These are phyloP conservation scores for Pseudogymnoascus sp. DNA, from an alignment of 2,329 filamentous ascomycete genomes.

Conservation along the genomic window DNA sequence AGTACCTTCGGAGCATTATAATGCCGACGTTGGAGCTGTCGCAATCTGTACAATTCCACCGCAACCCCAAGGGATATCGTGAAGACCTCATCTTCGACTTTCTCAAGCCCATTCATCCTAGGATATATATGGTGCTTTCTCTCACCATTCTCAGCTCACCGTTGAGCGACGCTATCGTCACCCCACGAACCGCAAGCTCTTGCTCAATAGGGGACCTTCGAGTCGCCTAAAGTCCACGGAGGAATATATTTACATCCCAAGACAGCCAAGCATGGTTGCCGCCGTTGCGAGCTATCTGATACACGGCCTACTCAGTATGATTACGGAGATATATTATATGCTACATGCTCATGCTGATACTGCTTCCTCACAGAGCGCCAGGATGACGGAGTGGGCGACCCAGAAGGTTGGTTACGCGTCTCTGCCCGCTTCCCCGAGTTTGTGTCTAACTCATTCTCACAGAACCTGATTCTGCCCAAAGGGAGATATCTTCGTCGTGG, in stretches of 20 bases:
- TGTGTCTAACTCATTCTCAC: conserved; percentile 18
- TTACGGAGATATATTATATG: neutral
- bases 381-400: conserved; percentile 22
- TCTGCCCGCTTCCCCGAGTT: neutral
- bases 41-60: conserved; percentile 5
- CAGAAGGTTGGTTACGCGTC: conserved; percentile 19
- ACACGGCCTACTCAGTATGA: conserved; percentile 2
- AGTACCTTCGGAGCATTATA: neutral
- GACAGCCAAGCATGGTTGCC: conserved; percentile 9
- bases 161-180: conserved; percentile 21
- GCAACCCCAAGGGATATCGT: conserved; percentile 8
- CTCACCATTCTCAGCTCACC: conserved; percentile 22
- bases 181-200: conserved; percentile 5
- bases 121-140: conserved; percentile 27
- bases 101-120: conserved; percentile 8
- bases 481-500: conserved; percentile 94
- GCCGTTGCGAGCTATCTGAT: neutral
- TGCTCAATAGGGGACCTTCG: conserved; percentile 5
- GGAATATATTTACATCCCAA: conserved; percentile 1
- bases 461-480: conserved; percentile 74
- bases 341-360: conserved; percentile 17
- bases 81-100: conserved; percentile 3
- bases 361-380: conserved; percentile 20
- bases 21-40: conserved; percentile 1
- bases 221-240: neutral